A percentile compares a stretch with the other conserved stretches of the same genome.
phyloP scores from a whole-genome alignment of 495 filamentous ascomycete genomes.

The Penicillium macrosclerotiorum region DNA sequence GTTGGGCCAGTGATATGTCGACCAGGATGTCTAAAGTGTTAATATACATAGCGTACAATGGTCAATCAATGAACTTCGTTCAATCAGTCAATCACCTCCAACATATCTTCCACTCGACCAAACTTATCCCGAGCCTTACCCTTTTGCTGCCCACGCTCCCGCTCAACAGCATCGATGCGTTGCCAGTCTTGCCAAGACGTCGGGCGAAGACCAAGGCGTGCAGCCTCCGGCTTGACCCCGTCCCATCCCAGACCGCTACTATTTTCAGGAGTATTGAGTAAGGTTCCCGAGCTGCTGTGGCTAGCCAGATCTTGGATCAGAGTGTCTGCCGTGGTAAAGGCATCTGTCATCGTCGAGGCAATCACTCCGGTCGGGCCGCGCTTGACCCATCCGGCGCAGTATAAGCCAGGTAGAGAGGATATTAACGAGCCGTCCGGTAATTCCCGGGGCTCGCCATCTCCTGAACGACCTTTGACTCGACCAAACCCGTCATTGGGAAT shows the following conservation, averaged over 20 bases:
- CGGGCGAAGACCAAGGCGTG: conserved; percentile 44
- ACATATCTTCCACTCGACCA: conserved; percentile 72
- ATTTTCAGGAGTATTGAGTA: conserved; percentile 43
- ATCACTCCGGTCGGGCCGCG: conserved; percentile 93
- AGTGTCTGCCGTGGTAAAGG: conserved; percentile 82
- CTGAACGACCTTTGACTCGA: conserved; percentile 53
- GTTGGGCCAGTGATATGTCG: neutral
- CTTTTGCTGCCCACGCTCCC: conserved; percentile 54
- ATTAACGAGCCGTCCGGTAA: conserved; percentile 39
- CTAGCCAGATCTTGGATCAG: conserved; percentile 68
- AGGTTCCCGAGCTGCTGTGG: conserved; percentile 30
- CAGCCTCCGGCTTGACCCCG: conserved; percentile 56
- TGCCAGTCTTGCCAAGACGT: conserved; percentile 82
- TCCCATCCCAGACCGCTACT: conserved; percentile 71
- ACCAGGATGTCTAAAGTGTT: conserved; percentile 1
- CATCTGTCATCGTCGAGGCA: conserved; percentile 93
- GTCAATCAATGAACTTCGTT: no score
- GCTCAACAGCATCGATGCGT: conserved; percentile 79
- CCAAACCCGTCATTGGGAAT: conserved; percentile 85
- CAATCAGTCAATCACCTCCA: conserved; percentile 60
- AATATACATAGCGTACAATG: conserved; percentile 12
- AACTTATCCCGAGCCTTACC: conserved; percentile 91
- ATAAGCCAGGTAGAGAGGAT: conserved; percentile 70
- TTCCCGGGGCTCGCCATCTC: conserved; percentile 17
- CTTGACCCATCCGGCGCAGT: conserved; percentile 97